These are phyloP conservation scores for Solanum boliviense DNA, from an alignment of 257 asterid genomes.

Conservation along the genomic window DNA sequence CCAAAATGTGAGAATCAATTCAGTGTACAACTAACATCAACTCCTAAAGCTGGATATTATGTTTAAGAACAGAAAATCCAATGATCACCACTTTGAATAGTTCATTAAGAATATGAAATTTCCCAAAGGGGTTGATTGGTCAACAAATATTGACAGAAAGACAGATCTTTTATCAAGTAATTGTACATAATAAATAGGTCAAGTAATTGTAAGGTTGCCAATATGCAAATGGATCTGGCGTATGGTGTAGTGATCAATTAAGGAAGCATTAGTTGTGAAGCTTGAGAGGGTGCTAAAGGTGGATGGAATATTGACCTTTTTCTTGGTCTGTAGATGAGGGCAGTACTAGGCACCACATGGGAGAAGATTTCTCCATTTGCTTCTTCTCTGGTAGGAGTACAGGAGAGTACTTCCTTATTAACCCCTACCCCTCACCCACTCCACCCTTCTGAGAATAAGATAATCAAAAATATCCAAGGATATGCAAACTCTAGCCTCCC, in stretches of 20 bases:
- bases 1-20: neutral
- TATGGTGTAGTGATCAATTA: neutral
- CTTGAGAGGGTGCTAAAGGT: neutral
- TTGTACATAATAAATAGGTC: neutral
- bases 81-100: neutral
- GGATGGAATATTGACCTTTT: neutral
- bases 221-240: neutral
- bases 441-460: neutral
- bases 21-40: neutral
- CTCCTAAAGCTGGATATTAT: neutral
- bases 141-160: neutral
- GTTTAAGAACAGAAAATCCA: neutral
- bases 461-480: neutral
- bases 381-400: neutral
- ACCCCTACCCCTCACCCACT: neutral
- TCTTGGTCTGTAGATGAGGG: neutral
- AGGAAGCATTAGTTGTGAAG: neutral
- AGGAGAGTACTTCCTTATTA: neutral
- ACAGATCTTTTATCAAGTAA: neutral
- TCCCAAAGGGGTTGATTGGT: neutral
- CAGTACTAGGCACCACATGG: neutral
- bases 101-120: neutral
- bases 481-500: neutral
- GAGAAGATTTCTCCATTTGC: neutral
- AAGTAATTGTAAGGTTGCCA: neutral